Evolutionary conservation across 768 basidiomycete species (phyloP).

Genomic region (Amanita fuliginea): DNA sequence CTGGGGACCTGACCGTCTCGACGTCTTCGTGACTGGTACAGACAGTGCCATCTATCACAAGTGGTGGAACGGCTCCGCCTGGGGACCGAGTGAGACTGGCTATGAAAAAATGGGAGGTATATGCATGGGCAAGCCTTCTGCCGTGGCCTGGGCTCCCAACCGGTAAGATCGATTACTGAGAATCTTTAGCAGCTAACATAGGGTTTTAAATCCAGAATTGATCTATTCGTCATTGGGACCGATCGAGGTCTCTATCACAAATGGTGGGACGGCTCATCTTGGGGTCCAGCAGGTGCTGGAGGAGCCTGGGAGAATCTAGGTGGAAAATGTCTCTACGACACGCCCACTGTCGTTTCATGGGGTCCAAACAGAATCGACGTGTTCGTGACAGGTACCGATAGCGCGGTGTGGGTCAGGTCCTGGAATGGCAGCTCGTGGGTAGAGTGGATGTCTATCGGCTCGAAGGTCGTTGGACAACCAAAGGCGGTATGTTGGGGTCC

Average conservation of each 20-base stretch:
- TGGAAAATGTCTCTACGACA: background rate
- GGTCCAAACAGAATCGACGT: background rate
- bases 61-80: slow-evolving; percentile 6
- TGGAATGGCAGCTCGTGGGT: background rate
- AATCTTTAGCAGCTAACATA: too few species aligned
- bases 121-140: slow-evolving; percentile 3
- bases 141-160: too few species aligned
- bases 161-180: too few species aligned
- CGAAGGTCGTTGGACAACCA: background rate
- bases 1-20: slow-evolving; percentile 9
- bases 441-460: background rate
- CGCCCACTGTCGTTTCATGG: background rate
- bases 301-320: background rate
- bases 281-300: too few species aligned
- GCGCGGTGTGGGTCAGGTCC: background rate
- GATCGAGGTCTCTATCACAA: background rate
- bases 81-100: background rate
- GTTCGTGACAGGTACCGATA: background rate
- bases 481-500: background rate
- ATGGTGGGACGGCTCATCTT: background rate
- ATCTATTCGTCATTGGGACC: too few species aligned
- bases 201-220: too few species aligned
- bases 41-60: slow-evolving; percentile 9
- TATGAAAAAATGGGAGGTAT: slow-evolving; percentile 8
- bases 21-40: slow-evolving; percentile 9